Conservation (phyloP, 768 basidiomycete species). For the Exsudoporus frostii region DNA sequence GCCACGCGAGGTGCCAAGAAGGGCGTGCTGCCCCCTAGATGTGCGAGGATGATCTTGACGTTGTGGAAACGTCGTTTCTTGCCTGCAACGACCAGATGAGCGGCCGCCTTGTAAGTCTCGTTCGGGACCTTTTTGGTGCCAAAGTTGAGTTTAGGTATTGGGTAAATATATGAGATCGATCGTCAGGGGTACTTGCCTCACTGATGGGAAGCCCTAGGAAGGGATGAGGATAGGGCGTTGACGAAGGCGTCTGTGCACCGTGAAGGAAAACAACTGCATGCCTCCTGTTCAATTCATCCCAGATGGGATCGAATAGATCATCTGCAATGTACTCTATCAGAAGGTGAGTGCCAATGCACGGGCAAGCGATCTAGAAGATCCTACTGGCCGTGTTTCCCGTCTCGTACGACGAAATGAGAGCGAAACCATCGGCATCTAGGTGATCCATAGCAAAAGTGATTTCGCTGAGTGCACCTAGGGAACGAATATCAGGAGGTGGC, state of each 20-base stretch:
- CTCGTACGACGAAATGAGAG: conserved; percentile 67
- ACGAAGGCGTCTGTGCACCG: conserved; percentile 63
- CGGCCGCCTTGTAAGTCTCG: conserved; percentile 80
- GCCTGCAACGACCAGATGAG: conserved; percentile 72
- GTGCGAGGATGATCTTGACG: conserved; percentile 66
- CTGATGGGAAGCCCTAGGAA: conserved; percentile 65
- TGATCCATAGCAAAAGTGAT: conserved; percentile 59
- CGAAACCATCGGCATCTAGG: conserved; percentile 61
- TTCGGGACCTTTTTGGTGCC: conserved; percentile 57
- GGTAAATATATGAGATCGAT: conserved; percentile 1
- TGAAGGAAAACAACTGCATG: conserved; percentile 67
- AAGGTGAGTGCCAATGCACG: conserved; percentile 3
- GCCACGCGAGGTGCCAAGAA: conserved; percentile 69
- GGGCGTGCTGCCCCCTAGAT: conserved; percentile 68
- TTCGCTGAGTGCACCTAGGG: conserved; percentile 54
- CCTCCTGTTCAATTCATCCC: conserved; percentile 65
- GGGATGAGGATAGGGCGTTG: conserved; percentile 60
- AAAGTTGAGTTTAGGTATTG: conserved; percentile 4
- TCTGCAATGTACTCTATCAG: conserved; percentile 62
- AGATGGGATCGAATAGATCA: conserved; percentile 59
- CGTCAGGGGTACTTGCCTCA: conserved; percentile 43
- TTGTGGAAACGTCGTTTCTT: conserved; percentile 59
- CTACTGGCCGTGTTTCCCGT: conserved; percentile 51
- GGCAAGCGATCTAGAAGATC: conserved; percentile 8
- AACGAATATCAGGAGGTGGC: conserved; percentile 5